Percentiles rank a stretch among this genome's conserved stretches.
Conservation (phyloP, 2,329 filamentous ascomycete species). For the Cladorrhinum sp. region DNA sequence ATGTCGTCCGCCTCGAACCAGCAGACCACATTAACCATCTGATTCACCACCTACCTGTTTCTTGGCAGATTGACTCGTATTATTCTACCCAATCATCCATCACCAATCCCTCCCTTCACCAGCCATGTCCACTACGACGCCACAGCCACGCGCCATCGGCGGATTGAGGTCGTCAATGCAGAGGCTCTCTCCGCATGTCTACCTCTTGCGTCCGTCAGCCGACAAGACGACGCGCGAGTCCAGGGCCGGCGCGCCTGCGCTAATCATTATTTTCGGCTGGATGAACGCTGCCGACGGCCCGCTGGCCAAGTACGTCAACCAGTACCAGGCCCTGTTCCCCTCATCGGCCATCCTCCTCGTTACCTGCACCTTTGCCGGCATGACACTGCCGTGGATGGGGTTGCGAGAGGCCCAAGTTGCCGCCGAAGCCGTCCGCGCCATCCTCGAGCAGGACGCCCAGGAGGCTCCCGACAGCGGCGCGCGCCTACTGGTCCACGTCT, state of each 20-base stretch:
- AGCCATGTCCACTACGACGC: slow-evolving; percentile 3
- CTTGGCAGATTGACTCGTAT: background rate
- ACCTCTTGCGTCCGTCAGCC: slow-evolving; percentile 1
- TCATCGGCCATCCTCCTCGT: slow-evolving; percentile 9
- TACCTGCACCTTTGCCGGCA: slow-evolving; percentile 7
- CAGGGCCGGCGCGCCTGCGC: background rate
- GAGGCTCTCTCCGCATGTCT: slow-evolving; percentile 9
- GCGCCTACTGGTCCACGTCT: slow-evolving; percentile 11
- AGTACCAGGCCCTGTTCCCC: slow-evolving; percentile 10
- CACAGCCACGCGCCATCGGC: background rate
- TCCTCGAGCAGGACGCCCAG: slow-evolving; percentile 2
- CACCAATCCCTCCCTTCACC: background rate
- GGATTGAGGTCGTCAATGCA: slow-evolving; percentile 10
- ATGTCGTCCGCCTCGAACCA: background rate
- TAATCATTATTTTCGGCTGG: slow-evolving; percentile 13
- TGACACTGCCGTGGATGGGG: slow-evolving; percentile 3
- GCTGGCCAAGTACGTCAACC: slow-evolving; percentile 9
- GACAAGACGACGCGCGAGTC: slow-evolving; percentile 1
- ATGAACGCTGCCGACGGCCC: slow-evolving; percentile 8
- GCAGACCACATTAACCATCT: background rate
- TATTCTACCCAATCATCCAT: background rate
- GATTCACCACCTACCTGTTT: background rate
- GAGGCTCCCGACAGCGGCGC: background rate
- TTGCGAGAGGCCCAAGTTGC: slow-evolving; percentile 1
- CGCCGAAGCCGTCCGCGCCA: slow-evolving; percentile 6